Percentiles rank a stretch among this genome's conserved stretches.
Evolutionary conservation across 1,139 yeast species (phyloP).

Genomic region (Pichia norvegensis): DNA sequence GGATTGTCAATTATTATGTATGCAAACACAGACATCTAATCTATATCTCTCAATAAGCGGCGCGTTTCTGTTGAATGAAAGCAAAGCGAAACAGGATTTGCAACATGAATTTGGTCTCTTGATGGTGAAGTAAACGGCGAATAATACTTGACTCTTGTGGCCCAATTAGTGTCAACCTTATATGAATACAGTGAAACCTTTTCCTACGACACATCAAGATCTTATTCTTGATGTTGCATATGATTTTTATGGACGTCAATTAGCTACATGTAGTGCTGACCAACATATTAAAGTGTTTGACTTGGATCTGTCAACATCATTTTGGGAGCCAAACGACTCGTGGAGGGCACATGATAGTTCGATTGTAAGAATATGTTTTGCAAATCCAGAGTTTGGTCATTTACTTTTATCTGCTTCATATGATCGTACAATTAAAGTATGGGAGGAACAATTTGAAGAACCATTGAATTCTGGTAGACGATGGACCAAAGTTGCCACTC

Average conservation of each 20-base stretch:
- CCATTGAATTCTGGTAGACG: slow-evolving; percentile 67
- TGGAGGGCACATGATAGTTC: slow-evolving; percentile 96
- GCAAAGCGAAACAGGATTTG: background rate
- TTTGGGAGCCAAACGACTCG: slow-evolving; percentile 76
- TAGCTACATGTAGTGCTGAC: slow-evolving; percentile 90
- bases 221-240: slow-evolving; percentile 81
- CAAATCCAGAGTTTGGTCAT: slow-evolving; percentile 88
- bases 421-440: slow-evolving; percentile 79
- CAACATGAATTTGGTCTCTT: background rate
- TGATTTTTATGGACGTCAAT: slow-evolving; percentile 80
- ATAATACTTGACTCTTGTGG: no score
- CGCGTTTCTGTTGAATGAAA: background rate
- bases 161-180: no score
- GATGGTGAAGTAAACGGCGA: background rate
- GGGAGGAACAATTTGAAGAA: slow-evolving; percentile 87
- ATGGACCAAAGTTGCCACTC: slow-evolving; percentile 68
- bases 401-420: slow-evolving; percentile 82
- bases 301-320: slow-evolving; percentile 43
- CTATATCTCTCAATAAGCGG: no score
- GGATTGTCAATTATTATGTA: no score
- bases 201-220: slow-evolving; percentile 86
- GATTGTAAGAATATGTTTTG: slow-evolving; percentile 79
- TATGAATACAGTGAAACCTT: slow-evolving; percentile 39
- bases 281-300: slow-evolving; percentile 86
- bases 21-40: background rate